Evolutionary conservation across 1,284 basidiomycete species (phyloP), one percentile per base, ranked within the genome.

Genomic region (Coniferiporia weirii): DNA sequence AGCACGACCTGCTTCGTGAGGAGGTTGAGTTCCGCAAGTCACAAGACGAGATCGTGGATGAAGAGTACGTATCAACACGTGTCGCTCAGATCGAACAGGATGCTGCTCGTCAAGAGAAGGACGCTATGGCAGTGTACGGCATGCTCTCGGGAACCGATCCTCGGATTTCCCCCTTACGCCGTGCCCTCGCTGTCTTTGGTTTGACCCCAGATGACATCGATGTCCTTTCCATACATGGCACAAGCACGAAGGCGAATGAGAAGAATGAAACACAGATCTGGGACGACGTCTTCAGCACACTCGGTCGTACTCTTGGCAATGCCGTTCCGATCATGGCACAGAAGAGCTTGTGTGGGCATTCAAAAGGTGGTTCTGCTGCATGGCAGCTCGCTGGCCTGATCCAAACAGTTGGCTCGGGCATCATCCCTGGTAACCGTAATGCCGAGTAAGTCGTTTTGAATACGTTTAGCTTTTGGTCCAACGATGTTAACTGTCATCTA

Each of bases 191-290:
- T 59, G 90, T 98, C 53, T 99, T 95, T 94, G 95, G 95, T 64
- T 79, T 99, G 60, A 90, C 85, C 20, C 89, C 91, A 38, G 95
- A 99, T 71, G 93, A 97, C 63, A 87, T 99, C 64, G 93, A 91
- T 63, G 85, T 90, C 48, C 78, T 94, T 52, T 92, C 92, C 22
- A 93, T 95, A 64, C 94, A 95, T 67, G 94, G 94, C 48, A 99
- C 96, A 5, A 96, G 95, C 68, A 99, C 97, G 43, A 89, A 87
- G 67, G 96, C 96, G 40, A 99, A 99, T 73, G 95, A 99, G 81
- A 93, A 95, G 78, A 99, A 99, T 73, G 96, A 99, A 80, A 94
- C 93, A 6, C 86, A 89, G 66, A 94, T 98, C 61, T 98, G 96
- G 91, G 95, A 98, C 73, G 87, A 93, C 65, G 87, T 98, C 70